phyloP scores from a whole-genome alignment of 176 grass and related monocot genomes.

The Oryza punctata region DNA sequence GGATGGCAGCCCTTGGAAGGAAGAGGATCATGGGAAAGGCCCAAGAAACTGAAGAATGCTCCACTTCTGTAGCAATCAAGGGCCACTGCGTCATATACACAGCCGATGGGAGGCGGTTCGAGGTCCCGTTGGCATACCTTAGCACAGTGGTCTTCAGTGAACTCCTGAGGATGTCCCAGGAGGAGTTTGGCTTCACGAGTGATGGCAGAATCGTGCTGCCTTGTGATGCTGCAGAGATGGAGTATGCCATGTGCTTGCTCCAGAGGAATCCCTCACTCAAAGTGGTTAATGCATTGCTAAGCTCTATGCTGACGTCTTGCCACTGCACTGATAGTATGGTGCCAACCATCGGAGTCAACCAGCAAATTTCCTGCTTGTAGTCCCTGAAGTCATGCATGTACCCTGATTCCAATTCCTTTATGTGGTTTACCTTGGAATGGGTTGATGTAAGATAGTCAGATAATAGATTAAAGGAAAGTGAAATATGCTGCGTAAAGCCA shows the following conservation, averaged over 20 bases:
- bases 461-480: no score
- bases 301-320: constrained; percentile 31
- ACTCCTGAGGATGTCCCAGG: constrained; percentile 51
- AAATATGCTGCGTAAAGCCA: no score
- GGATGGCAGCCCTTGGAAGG: constrained; percentile 5
- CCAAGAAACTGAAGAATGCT: constrained; percentile 20
- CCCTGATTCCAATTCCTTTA: no score
- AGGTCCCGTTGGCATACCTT: constrained; percentile 53
- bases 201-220: constrained; percentile 47
- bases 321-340: background rate
- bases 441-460: no score
- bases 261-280: constrained; percentile 40
- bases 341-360: background rate
- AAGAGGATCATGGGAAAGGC: constrained; percentile 14
- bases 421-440: no score
- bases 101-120: constrained; percentile 41
- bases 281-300: constrained; percentile 45
- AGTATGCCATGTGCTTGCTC: constrained; percentile 58
- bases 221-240: constrained; percentile 50
- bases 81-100: constrained; percentile 40
- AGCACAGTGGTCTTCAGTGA: constrained; percentile 35
- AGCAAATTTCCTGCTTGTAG: constrained; percentile 17
- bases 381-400: no score
- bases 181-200: constrained; percentile 43
- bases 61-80: background rate